Percentiles rank a stretch among this genome's conserved stretches.
Evolutionary conservation across 73 alveolate genomes (phyloP).

Genomic region (Effrenium voratum): DNA sequence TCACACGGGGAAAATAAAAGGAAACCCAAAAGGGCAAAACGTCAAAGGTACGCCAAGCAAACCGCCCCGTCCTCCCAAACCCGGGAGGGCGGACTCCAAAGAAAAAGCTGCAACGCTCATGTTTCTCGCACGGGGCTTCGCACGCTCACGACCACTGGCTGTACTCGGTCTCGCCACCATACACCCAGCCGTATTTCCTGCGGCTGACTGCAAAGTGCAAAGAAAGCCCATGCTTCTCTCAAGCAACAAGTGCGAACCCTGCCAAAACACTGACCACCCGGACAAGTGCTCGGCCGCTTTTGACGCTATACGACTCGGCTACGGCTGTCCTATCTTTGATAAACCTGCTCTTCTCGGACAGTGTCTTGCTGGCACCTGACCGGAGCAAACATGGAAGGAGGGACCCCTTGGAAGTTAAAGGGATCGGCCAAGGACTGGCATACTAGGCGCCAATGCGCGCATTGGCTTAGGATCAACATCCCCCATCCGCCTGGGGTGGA

Average conservation of each 20-base stretch:
- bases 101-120: too few species aligned
- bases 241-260: neutral
- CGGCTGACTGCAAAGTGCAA: too few species aligned
- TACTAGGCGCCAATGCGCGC: too few species aligned
- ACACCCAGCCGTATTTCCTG: constrained; percentile 90
- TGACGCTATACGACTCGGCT: too few species aligned
- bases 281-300: neutral
- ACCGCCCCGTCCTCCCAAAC: too few species aligned
- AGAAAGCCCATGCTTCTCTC: too few species aligned
- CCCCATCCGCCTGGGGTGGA: too few species aligned
- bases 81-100: too few species aligned
- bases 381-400: neutral
- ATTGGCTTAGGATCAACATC: too few species aligned
- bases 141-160: constrained; percentile 30
- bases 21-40: neutral
- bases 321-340: constrained; percentile 70
- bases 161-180: constrained; percentile 61
- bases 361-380: constrained; percentile 46
- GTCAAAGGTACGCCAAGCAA: neutral
- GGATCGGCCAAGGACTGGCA: too few species aligned
- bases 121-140: too few species aligned
- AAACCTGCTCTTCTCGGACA: constrained; percentile 68
- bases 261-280: too few species aligned
- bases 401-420: neutral
- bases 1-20: neutral